Evolutionary conservation across 352 stramenopile species (phyloP).

Genomic region (Pythium coloratum): DNA sequence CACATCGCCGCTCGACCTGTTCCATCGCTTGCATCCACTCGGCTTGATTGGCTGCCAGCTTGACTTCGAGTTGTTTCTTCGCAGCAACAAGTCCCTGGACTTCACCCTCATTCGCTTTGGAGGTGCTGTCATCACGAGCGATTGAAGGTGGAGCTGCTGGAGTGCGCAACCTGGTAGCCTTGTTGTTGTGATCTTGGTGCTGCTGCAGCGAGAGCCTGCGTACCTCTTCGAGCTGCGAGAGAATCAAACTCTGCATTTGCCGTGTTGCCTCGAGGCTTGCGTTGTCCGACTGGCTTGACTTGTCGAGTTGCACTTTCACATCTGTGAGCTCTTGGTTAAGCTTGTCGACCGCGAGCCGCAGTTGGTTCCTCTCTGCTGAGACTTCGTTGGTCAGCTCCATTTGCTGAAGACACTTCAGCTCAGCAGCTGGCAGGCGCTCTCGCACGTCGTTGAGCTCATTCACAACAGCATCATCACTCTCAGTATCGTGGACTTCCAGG

Average conservation of each 20-base stretch:
- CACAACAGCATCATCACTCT: background rate
- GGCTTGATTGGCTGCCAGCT: conserved; percentile 35
- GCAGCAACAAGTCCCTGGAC: conserved; percentile 1
- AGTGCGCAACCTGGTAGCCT: background rate
- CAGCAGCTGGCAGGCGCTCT: conserved; percentile 14
- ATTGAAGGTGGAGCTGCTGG: background rate
- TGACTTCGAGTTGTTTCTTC: conserved; percentile 33
- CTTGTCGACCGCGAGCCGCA: background rate
- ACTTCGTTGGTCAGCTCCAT: background rate
- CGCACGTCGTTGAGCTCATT: conserved; percentile 7
- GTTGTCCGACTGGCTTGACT: background rate
- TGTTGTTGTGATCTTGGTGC: conserved; percentile 3
- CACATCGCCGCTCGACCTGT: conserved; percentile 56
- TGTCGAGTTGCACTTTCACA: conserved; percentile 2
- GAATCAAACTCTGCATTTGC: conserved; percentile 22
- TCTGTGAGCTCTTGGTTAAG: conserved; percentile 4
- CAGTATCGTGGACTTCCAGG: background rate
- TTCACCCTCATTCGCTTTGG: background rate
- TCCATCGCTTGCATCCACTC: conserved; percentile 50
- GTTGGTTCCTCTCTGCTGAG: background rate
- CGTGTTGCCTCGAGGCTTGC: conserved; percentile 15
- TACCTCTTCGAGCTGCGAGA: conserved; percentile 24
- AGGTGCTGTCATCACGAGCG: background rate
- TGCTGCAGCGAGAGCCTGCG: conserved; percentile 9
- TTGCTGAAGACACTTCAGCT: conserved; percentile 6